Base-by-base conservation (phyloP, 495 filamentous ascomycete species). In the Aspergillus saccharolyticus region DNA sequence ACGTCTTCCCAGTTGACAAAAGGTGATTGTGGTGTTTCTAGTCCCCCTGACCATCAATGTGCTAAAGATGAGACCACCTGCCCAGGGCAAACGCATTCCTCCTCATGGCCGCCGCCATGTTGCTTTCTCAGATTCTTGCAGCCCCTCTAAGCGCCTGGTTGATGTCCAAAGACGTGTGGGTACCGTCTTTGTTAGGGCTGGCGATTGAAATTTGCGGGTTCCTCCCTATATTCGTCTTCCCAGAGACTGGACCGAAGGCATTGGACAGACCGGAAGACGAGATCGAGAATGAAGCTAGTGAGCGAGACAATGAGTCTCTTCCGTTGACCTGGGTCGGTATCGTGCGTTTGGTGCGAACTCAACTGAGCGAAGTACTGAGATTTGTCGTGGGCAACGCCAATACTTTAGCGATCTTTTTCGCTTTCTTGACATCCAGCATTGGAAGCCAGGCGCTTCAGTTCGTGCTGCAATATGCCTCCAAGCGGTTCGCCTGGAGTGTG, bases 401-500 rank as follows among this genome's bases (percentile, higher is more conserved):
- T 15, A 22, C 21, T 21, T n/a, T 58, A 3, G 43, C 50, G 0
- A 48, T 58, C 6, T 58, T 44, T 1, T 22, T 49, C 47, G 50
- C 56, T 17, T 58, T 54, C 50, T 25, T 58, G 18, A 30, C 20
- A 14, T 30, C 55, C 9, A 52, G 54, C 48, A 21, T 44, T 50
- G 55, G 55, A 25, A 15, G 28, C n/a, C 49, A 54, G 43, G 42
- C 56, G 9, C 50, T 58, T 42, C 22, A 42, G 18, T 42, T 58
- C 25, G 42, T 53, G 42, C 21, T 58, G 10, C 56, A 58, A 49
- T 58, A 58, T 49, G 56, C 25, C 18, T 58, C 56, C 19, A 39
- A 49, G 33, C 50, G 56, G 12, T 58, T 53, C 17, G 42, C 30
- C 18, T 58, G 56, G 56, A 53, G 39, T 33, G 42, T 54, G 50